Base-by-base conservation (phyloP, 2,329 filamentous ascomycete genomes). In the Colletotrichum abscissum region DNA sequence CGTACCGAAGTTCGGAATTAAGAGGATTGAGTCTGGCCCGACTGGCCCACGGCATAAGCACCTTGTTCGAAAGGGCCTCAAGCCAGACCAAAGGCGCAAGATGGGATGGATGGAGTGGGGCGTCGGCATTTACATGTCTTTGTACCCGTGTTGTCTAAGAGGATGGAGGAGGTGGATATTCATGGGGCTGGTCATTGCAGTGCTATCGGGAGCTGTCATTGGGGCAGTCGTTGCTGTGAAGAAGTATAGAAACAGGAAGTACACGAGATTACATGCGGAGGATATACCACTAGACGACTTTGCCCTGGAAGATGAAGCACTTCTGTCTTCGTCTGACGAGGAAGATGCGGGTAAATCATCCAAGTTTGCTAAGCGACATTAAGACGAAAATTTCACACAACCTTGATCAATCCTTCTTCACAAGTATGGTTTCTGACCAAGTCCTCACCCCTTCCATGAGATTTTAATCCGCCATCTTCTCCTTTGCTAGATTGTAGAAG, bases 221-320 rank as follows among this genome's bases (percentile, higher is more conserved):
- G 73, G 57, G 1, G 35, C 58, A 8, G 69, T 77, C 14, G 1
- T 76, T 5, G 55, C 33, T 2, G 12, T 74, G 3, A 74, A 67
- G 69, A 76, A 57, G 16, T 68, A 55, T 33, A 74, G 63, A 19
- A 69, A 57, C 6, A 63, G 66, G n/a, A 64, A 59, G 2, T 80
- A 80, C 54, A 77, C 28, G 2, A 78, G 66, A 35, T 16, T 80
- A 16, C 74, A 62, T 14, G 70, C 12, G 1, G 77, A 79, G 4
- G 78, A 79, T 56, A 79, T 80, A 49, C 66, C 52, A 16, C 63
- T 80, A 72, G 75, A 79, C 4, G 87, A 89, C 24, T 91, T 76
- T 0, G 57, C 24, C 2, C 24, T 72, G 14, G 72, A 74, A 16
- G 72, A 72, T 6, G 72, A 63, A 2, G 35, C 59, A 3, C 14